These are phyloP conservation scores for Melampsora occidentalis DNA, from an alignment of 1,284 basidiomycete genomes.

Conservation along the genomic window DNA sequence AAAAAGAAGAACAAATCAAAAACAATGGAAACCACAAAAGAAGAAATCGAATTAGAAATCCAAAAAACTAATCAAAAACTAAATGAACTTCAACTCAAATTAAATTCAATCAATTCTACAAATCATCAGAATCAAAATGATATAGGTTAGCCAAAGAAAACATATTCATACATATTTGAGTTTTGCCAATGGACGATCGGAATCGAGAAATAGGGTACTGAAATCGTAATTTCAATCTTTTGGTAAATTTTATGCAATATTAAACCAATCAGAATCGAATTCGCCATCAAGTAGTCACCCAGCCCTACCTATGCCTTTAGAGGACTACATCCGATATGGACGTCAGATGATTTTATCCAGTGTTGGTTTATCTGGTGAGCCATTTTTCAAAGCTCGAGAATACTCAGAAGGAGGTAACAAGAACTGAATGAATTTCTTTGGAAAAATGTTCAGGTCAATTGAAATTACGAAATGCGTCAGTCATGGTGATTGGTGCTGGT, in stretches of 20 bases:
- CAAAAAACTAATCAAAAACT: background rate
- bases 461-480: slow-evolving; percentile 69
- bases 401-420: slow-evolving; percentile 20
- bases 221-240: no score
- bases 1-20: no score
- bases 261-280: background rate
- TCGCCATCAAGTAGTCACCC: background rate
- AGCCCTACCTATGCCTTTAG: slow-evolving; percentile 52
- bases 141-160: background rate
- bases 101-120: background rate
- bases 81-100: background rate
- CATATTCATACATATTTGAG: background rate
- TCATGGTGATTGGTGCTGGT: slow-evolving; percentile 89
- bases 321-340: slow-evolving; percentile 86
- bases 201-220: background rate
- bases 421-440: slow-evolving; percentile 7
- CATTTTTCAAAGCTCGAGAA: slow-evolving; percentile 31
- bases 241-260: background rate
- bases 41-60: slow-evolving; percentile 9
- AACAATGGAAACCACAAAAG: background rate
- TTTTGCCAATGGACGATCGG: no score
- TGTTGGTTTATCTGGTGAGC: slow-evolving; percentile 74
- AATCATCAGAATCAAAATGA: background rate
- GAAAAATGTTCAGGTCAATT: slow-evolving; percentile 69
- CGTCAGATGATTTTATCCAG: slow-evolving; percentile 93